phyloP scores from a whole-genome alignment of 345 rosid species.

The Gossypioides kirkii region DNA sequence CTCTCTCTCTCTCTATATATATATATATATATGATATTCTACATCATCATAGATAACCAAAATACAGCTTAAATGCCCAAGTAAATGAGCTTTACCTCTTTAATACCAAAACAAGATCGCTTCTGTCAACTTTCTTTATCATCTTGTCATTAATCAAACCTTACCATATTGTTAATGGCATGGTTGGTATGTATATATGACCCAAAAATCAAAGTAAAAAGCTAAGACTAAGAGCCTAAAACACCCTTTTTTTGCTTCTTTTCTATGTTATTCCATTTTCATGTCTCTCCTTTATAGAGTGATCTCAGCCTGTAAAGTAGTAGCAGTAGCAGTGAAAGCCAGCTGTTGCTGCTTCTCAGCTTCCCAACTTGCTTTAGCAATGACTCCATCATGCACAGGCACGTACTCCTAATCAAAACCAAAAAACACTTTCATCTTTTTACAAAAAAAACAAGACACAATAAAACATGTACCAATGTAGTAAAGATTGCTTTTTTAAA shows the following conservation, averaged over 20 bases:
- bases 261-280: constrained; percentile 1
- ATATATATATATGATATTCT: no score
- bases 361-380: constrained; percentile 80
- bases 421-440: constrained; percentile 18
- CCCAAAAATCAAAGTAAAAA: constrained; percentile 25
- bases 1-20: no score
- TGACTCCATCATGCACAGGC: constrained; percentile 72
- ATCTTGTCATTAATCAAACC: constrained; percentile 16
- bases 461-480: neutral
- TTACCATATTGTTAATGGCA: constrained; percentile 15
- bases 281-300: constrained; percentile 35
- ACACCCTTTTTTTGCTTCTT: constrained; percentile 7
- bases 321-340: constrained; percentile 35
- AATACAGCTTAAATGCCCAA: constrained; percentile 14
- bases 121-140: constrained; percentile 10
- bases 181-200: constrained; percentile 13
- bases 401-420: constrained; percentile 54
- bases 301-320: constrained; percentile 46
- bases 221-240: constrained; percentile 11
- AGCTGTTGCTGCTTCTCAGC: constrained; percentile 38
- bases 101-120: neutral
- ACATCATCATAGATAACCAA: neutral
- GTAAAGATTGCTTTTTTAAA: constrained; percentile 14
- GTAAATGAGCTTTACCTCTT: neutral
- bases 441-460: constrained; percentile 11